A percentile compares a stretch with the other conserved stretches of the same genome.
phyloP scores from a whole-genome alignment of 2,329 filamentous ascomycete genomes.

The Thielaviopsis punctulata region DNA sequence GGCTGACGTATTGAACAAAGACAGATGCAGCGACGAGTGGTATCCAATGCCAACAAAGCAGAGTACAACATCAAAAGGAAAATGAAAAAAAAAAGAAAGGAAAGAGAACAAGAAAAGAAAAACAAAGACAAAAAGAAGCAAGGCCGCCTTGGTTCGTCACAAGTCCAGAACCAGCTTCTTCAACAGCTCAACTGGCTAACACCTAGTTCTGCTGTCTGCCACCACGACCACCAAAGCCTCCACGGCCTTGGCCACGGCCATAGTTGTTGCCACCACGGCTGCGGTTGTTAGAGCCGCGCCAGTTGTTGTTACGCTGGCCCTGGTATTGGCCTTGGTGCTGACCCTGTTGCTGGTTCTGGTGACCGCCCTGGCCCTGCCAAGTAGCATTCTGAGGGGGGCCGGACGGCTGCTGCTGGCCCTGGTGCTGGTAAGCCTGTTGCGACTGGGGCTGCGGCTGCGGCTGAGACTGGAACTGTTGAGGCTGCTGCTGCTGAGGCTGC shows the following conservation, averaged over 20 bases:
- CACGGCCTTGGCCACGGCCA: conserved; percentile 16
- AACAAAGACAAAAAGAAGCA: neutral
- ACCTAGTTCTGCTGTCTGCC: conserved; percentile 7
- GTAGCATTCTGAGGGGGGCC: conserved; percentile 8
- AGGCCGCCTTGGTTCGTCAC: neutral
- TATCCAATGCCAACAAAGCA: conserved; percentile 3
- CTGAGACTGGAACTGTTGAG: conserved; percentile 13
- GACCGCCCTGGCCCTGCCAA: conserved; percentile 10
- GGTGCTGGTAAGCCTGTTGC: conserved; percentile 3
- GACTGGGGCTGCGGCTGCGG: neutral
- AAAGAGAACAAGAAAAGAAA: neutral
- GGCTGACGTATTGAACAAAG: neutral
- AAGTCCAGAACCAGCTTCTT: neutral
- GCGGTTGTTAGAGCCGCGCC: conserved; percentile 9
- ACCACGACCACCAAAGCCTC: conserved; percentile 15
- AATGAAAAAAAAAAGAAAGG: neutral
- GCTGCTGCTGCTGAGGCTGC: conserved; percentile 18
- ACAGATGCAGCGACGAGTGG: neutral
- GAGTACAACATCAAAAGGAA: neutral
- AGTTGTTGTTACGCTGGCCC: conserved; percentile 6
- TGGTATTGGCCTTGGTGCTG: neutral
- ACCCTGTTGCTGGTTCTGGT: neutral
- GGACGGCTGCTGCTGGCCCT: conserved; percentile 4
- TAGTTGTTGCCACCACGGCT: conserved; percentile 14
- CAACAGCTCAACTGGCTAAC: neutral